Evolutionary conservation across 192 early-diverging fungal species (phyloP).

Genomic region (Coemansia sp.): DNA sequence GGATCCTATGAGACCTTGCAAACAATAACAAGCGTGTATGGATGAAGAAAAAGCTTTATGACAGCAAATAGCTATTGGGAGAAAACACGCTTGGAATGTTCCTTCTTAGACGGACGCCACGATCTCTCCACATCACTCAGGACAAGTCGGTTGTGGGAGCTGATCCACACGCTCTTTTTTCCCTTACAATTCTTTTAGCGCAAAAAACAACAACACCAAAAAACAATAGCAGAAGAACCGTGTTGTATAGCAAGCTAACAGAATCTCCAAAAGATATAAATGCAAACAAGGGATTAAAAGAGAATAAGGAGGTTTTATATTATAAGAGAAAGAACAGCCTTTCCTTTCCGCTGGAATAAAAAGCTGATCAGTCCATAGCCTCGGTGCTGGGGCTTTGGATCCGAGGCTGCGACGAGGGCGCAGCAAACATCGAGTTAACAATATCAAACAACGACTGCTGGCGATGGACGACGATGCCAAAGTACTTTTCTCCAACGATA

Average conservation of each 20-base stretch:
- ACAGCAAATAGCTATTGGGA: too few species aligned
- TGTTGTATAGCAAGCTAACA: too few species aligned
- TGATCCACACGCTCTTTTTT: neutral
- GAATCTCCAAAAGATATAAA: neutral
- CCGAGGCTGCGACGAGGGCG: slow-evolving; percentile 28
- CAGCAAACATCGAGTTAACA: slow-evolving; percentile 45
- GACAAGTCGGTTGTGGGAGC: neutral
- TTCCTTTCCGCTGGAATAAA: too few species aligned
- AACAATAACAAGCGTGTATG: neutral
- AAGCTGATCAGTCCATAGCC: slow-evolving; percentile 33
- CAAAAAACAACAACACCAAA: too few species aligned
- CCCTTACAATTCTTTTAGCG: neutral
- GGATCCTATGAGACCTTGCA: too few species aligned
- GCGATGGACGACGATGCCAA: slow-evolving; percentile 52
- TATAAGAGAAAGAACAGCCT: neutral
- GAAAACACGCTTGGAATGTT: neutral
- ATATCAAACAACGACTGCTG: slow-evolving; percentile 55
- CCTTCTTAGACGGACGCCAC: neutral
- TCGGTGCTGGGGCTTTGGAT: slow-evolving; percentile 26
- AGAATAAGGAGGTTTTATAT: neutral
- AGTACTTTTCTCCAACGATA: slow-evolving; percentile 42
- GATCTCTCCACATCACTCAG: neutral
- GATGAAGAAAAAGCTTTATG: too few species aligned
- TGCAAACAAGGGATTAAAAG: neutral
- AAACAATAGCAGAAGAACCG: too few species aligned